A percentile compares a stretch with the other conserved stretches of the same genome.
Conservation (phyloP, 108 stramenopile species). For the Fragilaria crotonensis region DNA sequence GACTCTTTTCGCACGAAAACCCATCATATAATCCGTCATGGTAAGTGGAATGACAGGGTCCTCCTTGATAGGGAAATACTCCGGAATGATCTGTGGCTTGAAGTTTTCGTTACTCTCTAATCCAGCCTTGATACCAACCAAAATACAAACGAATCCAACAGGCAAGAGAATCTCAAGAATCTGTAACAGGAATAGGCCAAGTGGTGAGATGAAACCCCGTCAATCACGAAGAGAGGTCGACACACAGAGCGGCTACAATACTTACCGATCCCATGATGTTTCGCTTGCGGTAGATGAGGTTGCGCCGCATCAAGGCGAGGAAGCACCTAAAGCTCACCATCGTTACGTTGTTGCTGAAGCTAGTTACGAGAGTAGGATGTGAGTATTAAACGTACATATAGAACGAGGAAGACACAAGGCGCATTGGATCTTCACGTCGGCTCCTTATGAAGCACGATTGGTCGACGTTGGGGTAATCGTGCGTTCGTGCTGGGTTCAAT, state of each 20-base stretch:
- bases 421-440: no score
- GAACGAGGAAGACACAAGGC: no score
- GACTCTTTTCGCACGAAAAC: constrained; percentile 47
- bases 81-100: constrained; percentile 30
- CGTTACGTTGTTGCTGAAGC: no score
- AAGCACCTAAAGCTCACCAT: constrained; percentile 12
- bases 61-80: constrained; percentile 30
- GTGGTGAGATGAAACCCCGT: not conserved
- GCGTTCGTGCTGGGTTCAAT: no score
- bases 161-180: constrained; percentile 63
- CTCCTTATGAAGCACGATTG: no score
- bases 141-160: constrained; percentile 45
- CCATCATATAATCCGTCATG: constrained; percentile 62
- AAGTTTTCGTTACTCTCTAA: constrained; percentile 36
- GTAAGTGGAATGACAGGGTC: constrained; percentile 40
- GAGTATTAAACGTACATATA: no score
- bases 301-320: constrained; percentile 65
- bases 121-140: constrained; percentile 52
- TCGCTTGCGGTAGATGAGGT: constrained; percentile 61
- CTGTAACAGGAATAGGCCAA: constrained; percentile 14
- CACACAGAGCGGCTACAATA: not conserved
- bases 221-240: constrained; percentile 2
- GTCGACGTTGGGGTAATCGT: no score
- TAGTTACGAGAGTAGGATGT: no score
- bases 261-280: constrained; percentile 59